Percentiles rank a stretch among this genome's conserved stretches.
Evolutionary conservation across 306 rosid genomes (phyloP).

Genomic region (Citrullus amarus): DNA sequence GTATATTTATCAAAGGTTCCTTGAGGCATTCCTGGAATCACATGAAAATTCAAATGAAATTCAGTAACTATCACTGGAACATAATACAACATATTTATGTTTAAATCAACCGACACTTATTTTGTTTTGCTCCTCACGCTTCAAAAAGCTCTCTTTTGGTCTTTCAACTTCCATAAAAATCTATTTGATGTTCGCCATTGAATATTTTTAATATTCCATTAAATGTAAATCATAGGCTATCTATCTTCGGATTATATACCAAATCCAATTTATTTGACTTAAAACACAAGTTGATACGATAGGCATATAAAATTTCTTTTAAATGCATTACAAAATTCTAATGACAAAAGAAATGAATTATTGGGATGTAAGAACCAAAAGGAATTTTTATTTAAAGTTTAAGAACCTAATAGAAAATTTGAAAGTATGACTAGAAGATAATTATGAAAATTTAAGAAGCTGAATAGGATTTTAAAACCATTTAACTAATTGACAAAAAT

Average conservation of each 20-base stretch:
- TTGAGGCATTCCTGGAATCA: constrained; percentile 31
- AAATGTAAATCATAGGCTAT: not conserved
- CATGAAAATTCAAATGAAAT: not conserved
- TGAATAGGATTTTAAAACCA: not conserved
- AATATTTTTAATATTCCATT: not conserved
- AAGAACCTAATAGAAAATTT: not conserved
- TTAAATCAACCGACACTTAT: not conserved
- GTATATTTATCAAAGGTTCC: constrained; percentile 19
- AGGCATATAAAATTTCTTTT: not conserved
- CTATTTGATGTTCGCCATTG: not conserved
- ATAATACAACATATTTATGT: not conserved
- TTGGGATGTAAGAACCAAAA: not conserved
- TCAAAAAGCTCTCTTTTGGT: not conserved
- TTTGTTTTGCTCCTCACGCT: not conserved
- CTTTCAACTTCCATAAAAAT: not conserved
- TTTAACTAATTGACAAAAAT: constrained; percentile 1
- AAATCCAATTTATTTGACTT: not conserved
- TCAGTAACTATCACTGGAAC: not conserved
- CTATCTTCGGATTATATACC: not conserved
- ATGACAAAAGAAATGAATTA: not conserved
- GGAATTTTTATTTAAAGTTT: not conserved
- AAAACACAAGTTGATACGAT: not conserved
- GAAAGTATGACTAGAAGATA: not conserved
- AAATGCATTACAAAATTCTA: not conserved
- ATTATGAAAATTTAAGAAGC: not conserved